Percentiles rank a stretch among this genome's conserved stretches.
These are phyloP conservation scores for Alternaria tenuissima DNA, from an alignment of 2,329 filamentous ascomycete genomes.

Conservation along the genomic window DNA sequence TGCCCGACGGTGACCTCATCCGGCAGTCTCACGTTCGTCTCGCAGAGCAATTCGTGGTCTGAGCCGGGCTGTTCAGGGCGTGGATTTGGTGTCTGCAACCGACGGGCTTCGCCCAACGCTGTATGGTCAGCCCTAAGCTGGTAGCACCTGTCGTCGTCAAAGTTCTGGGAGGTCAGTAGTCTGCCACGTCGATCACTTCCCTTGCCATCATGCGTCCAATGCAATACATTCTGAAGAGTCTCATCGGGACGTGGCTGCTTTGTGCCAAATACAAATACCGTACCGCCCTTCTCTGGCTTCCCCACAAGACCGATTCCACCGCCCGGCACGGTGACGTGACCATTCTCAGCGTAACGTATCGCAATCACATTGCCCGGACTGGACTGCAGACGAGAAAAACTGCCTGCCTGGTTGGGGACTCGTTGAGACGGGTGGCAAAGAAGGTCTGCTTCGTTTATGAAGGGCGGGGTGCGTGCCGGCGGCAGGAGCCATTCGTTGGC, in stretches of 20 bases:
- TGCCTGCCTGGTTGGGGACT: constrained; percentile 10
- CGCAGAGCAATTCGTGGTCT: constrained; percentile 62
- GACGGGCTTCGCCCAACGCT: constrained; percentile 66
- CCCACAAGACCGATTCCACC: not conserved
- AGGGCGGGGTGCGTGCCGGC: not conserved
- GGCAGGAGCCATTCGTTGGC: constrained; percentile 2
- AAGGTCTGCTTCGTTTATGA: not conserved
- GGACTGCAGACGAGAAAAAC: constrained; percentile 5
- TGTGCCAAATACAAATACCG: constrained; percentile 14
- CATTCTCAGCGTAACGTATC: constrained; percentile 9
- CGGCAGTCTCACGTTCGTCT: constrained; percentile 80
- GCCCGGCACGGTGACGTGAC: constrained; percentile 2
- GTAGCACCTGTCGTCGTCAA: constrained; percentile 86
- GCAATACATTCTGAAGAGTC: constrained; percentile 4
- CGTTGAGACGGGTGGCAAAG: constrained; percentile 1
- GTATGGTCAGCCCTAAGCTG: constrained; percentile 68
- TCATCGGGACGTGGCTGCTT: constrained; percentile 1
- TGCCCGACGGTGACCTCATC: constrained; percentile 65
- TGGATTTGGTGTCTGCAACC: constrained; percentile 62
- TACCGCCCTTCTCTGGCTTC: constrained; percentile 7
- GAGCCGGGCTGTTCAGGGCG: constrained; percentile 54
- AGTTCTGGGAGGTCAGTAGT: constrained; percentile 63
- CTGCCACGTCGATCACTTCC: constrained; percentile 2
- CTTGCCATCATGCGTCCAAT: constrained; percentile 9
- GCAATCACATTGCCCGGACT: not conserved